Evolutionary conservation across 495 filamentous ascomycete species (phyloP), one percentile per base, ranked within the genome.

Genomic region (Lasiosphaeria miniovina): DNA sequence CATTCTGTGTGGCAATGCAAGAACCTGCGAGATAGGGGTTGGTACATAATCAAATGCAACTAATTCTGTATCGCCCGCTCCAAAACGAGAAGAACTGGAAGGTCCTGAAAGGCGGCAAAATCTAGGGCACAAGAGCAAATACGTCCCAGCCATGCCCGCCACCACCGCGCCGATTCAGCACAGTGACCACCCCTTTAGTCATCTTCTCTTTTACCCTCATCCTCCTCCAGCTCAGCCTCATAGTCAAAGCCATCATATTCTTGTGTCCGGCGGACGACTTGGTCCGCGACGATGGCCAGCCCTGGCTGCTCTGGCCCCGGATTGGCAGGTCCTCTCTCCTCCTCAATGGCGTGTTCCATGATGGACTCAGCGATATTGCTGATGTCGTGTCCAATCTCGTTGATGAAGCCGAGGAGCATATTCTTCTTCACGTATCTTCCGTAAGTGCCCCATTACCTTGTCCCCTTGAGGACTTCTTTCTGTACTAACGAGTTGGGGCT

Each of bases 361-460:
- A 54, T 54, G 7, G 35, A 54, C 31, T 38, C 33, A 14, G 32
- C 36, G 52, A 54, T 54, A 36, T 34, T 54, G 35, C 52, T 36
- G 52, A 54, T 34, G 36, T 54, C 52, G 35, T 54, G 52, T 54
- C 52, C 52, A 40, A 54, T 7, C 35, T 54, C 52, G 6, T 54
- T 4, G 34, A 54, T n/a, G 38, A 54, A 54, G 4, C 33, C 52
- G 38, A 54, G 32, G 14, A 54, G 52, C 52, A 54, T 54, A 14
- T 54, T 54, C 52, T 54, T 54, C 35, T 54, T 54, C 4, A 54
- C 52, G 35, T 54, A 54, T 15, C 38, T 54, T 36, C 52, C 52
- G 38, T 54, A 34, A 14, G 52, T 54, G 5, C 52, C 52, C 32
- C 52, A 54, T 10, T 36, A 54, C 15, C 52, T 36, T 54, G 52